Percentiles rank a stretch among this genome's conserved stretches.
Evolutionary conservation across 2,329 filamentous ascomycete genomes (phyloP).

Genomic region (Cladophialophora immunda): DNA sequence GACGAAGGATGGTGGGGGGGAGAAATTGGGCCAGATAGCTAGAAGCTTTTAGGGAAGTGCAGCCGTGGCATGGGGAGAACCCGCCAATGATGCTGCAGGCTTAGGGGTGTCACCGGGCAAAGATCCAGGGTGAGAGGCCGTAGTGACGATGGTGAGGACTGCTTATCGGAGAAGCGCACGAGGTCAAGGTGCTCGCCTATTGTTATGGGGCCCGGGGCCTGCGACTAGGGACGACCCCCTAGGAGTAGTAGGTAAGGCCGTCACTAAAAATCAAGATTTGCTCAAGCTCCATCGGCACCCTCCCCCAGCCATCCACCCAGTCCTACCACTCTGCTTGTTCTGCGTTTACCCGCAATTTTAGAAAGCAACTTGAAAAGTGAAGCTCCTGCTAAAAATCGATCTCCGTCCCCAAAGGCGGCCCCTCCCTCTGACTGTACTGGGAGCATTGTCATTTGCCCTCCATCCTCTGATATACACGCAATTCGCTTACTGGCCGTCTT

Average conservation of each 20-base stretch:
- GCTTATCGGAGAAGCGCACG: constrained; percentile 19
- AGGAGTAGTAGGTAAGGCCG: neutral
- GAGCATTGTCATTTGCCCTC: neutral
- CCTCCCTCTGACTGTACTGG: neutral
- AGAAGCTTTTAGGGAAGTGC: constrained; percentile 25
- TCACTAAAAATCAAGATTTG: constrained; percentile 10
- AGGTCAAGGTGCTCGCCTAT: neutral
- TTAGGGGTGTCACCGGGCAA: neutral
- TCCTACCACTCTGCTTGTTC: neutral
- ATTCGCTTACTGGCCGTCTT: constrained; percentile 9
- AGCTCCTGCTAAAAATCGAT: neutral
- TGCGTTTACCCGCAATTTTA: neutral
- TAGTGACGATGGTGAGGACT: neutral
- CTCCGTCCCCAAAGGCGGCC: neutral
- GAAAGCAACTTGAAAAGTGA: neutral
- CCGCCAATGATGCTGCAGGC: constrained; percentile 8
- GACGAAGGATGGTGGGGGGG: constrained; percentile 21
- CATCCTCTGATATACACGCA: constrained; percentile 1
- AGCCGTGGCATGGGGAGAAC: constrained; percentile 13
- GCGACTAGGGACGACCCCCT: neutral
- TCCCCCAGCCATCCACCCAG: neutral
- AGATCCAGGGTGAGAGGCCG: neutral
- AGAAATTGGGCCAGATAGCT: constrained; percentile 9
- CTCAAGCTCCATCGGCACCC: neutral
- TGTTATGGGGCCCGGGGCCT: neutral